Evolutionary conservation across 2,329 filamentous ascomycete genomes (phyloP), one percentile per base, ranked within the genome.

Genomic region (Trichoderma breve): DNA sequence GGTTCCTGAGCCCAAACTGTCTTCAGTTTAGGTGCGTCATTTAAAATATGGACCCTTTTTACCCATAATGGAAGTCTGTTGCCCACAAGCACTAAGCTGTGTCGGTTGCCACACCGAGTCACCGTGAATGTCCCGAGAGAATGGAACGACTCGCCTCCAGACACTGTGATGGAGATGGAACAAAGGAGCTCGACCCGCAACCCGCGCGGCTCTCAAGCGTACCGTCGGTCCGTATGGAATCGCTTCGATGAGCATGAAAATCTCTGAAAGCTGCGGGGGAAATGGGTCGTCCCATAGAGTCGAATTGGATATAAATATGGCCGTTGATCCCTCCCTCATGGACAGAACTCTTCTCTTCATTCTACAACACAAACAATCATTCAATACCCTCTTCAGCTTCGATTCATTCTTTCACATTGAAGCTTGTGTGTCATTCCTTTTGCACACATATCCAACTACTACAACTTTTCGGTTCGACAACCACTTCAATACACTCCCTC

Each of bases 381-480:
- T 68, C 61, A n/a, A 51, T 21, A 68, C 39, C 7, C 21, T 18
- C 62, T 51, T 39, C 39, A 26, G 58, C 63, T 72, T 72, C 30
- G 24, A 68, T 68, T 63, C 71, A 63, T 58, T 68, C 64, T 58
- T 57, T 72, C 47, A 68, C 34, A 57, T 68, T 64, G 64, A 72
- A 62, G 71, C 55, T 51, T 63, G 43, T 68, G 71, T 72, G 39
- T 68, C 61, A 65, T 63, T 66, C 68, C 57, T 39, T 68, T 72
- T 67, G 43, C 36, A 39, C 64, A 72, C 64, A 55, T 57, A 63
- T 58, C 47, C 47, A 53, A 63, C 21, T 68, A 34, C 62, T 26
- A 43, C 63, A 47, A 21, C 47, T 28, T 21, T 51, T 69, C 30
- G 57, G 64, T 68, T 62, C 47, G 32, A 63, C 57, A 68, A 72